Base-by-base conservation (phyloP, 345 rosid species). In the Odontarrhena argentea region DNA sequence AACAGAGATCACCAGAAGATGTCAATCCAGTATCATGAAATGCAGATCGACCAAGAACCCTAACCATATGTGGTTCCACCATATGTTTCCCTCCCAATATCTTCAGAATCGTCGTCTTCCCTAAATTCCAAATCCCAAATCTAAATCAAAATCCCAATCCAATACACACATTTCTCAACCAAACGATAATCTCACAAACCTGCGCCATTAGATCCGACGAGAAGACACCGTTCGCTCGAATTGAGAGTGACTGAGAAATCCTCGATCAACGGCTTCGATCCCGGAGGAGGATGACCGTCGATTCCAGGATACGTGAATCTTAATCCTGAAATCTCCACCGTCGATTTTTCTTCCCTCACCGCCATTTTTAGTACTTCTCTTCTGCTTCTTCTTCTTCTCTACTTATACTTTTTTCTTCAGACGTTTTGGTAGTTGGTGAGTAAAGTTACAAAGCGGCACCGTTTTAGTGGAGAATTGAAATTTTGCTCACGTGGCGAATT, bases 161-260 rank as follows among this genome's bases (percentile, higher is more conserved):
- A 2, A 48, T 2, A 38, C 32, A 55, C 18, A 44, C 41, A 56
- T 48, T 46, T 38, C 52, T 0, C 11, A 60, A 22, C 8, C 11
- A 13, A 3, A 32, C 2, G 18, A 9, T 12, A 10, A 13, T 56
- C 8, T 10, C 26, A 73, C 79, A 3, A 32, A 90, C 99, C 99
- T 2, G 97, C 99, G 64, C 97, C 99, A 48, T 94, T 94, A 68
- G 99, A 91, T 82, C 99, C 99, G 47, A 94, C 95, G 73, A 88
- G 97, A 74, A 94, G 96, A 73, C 95, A 87, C 59, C 97, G 88
- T 8, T 94, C 86, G 54, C 88, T 85, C 1, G 86, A 78, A 52
- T 78, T 73, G 53, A 94, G 83, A 50, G 75, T 74, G 67, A 85
- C 78, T 12, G 79, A 73, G 81, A 88, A 88, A 67, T 79, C 92